Evolutionary conservation across 73 alveolate genomes (phyloP).

Genomic region (Paraurostyla sp.): DNA sequence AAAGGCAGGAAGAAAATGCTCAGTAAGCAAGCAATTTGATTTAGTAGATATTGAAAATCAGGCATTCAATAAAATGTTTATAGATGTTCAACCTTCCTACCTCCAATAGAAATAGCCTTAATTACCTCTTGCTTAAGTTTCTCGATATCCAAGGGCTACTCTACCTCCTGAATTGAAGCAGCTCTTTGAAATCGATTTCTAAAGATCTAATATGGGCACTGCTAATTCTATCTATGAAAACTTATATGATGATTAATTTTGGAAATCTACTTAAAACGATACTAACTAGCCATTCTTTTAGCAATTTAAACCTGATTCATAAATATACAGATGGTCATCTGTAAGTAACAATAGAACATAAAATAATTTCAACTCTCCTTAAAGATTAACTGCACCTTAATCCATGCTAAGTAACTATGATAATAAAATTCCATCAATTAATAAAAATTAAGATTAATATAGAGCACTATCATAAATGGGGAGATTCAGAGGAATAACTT

Average conservation of each 20-base stretch:
- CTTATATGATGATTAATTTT: constrained; percentile 29
- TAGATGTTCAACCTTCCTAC: not conserved
- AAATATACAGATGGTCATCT: constrained; percentile 41
- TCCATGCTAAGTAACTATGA: not conserved
- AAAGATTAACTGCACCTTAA: no score
- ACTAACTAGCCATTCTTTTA: constrained; percentile 14
- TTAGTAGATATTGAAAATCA: constrained; percentile 31
- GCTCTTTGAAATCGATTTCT: not conserved
- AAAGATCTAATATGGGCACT: not conserved
- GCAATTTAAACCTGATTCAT: constrained; percentile 33
- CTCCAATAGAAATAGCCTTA: not conserved
- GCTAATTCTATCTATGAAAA: constrained; percentile 11
- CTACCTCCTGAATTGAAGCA: constrained; percentile 44
- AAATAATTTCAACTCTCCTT: no score
- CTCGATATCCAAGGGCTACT: constrained; percentile 54
- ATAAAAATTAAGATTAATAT: not conserved
- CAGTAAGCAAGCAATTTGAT: not conserved
- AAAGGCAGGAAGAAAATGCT: not conserved
- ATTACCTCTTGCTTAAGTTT: not conserved
- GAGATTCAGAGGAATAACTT: not conserved
- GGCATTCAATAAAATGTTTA: constrained; percentile 4
- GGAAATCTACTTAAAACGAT: constrained; percentile 5
- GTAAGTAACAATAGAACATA: not conserved
- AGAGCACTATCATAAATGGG: constrained; percentile 45
- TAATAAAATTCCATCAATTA: not conserved